Percentiles rank a stretch among this genome's conserved stretches.
These are phyloP conservation scores for Leccinum sublutescens DNA, from an alignment of 768 basidiomycete species.

Conservation along the genomic window DNA sequence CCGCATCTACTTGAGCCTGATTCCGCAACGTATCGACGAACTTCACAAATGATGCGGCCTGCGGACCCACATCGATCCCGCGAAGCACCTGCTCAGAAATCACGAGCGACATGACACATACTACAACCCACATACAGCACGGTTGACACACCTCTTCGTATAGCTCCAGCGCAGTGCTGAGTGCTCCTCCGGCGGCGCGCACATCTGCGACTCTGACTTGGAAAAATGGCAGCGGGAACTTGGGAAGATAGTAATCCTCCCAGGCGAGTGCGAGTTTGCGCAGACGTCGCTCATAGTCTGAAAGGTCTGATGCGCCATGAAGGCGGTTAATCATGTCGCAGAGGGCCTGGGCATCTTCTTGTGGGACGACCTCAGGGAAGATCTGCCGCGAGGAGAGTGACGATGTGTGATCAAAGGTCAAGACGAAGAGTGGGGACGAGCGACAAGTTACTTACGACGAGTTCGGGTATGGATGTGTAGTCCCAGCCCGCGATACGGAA, in stretches of 20 bases:
- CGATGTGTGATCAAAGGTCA: constrained; percentile 4
- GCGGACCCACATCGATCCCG: constrained; percentile 17
- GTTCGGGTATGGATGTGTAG: constrained; percentile 25
- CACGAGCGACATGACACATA: not conserved
- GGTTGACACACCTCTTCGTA: constrained; percentile 29
- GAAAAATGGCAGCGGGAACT: constrained; percentile 31
- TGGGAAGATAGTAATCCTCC: constrained; percentile 34
- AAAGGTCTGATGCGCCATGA: constrained; percentile 16
- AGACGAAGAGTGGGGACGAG: not conserved
- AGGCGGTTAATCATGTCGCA: constrained; percentile 15
- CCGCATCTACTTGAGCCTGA: constrained; percentile 25
- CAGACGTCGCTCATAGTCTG: constrained; percentile 21
- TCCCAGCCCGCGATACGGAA: constrained; percentile 28
- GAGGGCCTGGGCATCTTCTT: constrained; percentile 23
- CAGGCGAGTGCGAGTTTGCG: constrained; percentile 30
- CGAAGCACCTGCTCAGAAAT: constrained; percentile 21
- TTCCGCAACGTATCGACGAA: constrained; percentile 28
- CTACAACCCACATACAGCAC: not conserved
- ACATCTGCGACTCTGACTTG: constrained; percentile 34
- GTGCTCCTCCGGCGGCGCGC: constrained; percentile 29
- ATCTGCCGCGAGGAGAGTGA: constrained; percentile 8
- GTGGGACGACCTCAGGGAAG: constrained; percentile 21
- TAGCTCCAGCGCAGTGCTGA: constrained; percentile 29
- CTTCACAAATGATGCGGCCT: constrained; percentile 17
- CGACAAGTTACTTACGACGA: constrained; percentile 23